Evolutionary conservation across 176 grass and related monocot species (phyloP).

Genomic region (Aegilops speltoides): DNA sequence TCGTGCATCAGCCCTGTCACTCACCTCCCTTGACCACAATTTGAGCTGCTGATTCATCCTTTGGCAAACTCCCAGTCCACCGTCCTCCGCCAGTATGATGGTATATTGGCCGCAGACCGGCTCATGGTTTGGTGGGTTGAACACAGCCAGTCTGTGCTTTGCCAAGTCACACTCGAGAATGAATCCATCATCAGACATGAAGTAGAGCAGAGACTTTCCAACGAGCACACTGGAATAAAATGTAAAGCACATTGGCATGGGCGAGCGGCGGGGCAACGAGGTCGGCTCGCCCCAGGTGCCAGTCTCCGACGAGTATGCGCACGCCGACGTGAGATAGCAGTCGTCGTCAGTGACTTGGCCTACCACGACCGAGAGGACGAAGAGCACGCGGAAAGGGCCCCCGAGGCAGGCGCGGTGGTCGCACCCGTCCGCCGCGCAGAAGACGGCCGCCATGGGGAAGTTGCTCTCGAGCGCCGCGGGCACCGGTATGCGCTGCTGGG

Average conservation of each 20-base stretch:
- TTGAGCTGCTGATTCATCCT: neutral
- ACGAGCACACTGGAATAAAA: neutral
- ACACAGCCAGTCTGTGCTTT: neutral
- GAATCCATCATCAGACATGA: neutral
- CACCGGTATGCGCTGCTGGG: neutral
- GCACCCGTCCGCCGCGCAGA: neutral
- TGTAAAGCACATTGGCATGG: neutral
- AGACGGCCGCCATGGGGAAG: neutral
- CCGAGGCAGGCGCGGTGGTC: neutral
- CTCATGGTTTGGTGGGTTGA: neutral
- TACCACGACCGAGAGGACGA: neutral
- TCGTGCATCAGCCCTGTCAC: neutral
- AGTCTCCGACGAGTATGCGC: neutral
- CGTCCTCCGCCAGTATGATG: neutral
- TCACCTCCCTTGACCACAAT: neutral
- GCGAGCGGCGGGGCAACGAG: neutral
- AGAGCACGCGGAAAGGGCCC: neutral
- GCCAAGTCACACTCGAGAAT: neutral
- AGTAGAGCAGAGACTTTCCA: neutral
- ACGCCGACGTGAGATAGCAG: no score
- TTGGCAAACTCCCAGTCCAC: neutral
- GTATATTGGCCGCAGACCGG: neutral
- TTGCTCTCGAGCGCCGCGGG: neutral
- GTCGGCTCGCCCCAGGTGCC: neutral
- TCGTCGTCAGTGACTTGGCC: no score